Base-by-base conservation (phyloP, 148 eudicot species). In the Heliamphora exappendiculata region DNA sequence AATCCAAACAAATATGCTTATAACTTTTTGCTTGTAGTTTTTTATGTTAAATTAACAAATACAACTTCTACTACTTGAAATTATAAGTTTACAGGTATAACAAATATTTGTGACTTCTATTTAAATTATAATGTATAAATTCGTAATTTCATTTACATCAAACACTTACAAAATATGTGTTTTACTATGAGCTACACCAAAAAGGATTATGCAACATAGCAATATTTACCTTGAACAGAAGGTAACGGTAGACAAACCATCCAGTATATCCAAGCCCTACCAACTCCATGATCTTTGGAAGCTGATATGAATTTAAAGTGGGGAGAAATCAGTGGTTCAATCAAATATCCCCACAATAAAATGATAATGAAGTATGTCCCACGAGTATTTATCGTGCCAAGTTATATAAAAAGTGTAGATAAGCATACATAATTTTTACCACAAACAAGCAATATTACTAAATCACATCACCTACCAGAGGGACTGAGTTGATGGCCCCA, bases 161-260 rank as follows among this genome's bases (percentile, higher is more conserved):
- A n/a, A n/a, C n/a, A n/a, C n/a, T n/a, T n/a, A n/a, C n/a, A n/a
- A n/a, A n/a, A n/a, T 6, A 45, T 26, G 6, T 16, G 34, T 14
- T 26, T 28, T 42, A 17, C 29, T 45, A 67, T n/a, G 73, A 49
- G 12, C 26, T 8, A 31, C 28, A 44, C n/a, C 54, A 16, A 68
- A 26, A 28, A 67, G 20, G 72, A 68, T 68, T 68, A 34, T 68
- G 45, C 20, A 22, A 55, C 59, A 73, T 10, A 31, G 55, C 49
- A 36, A 34, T 11, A 19, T 24, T 74, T 85, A 96, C 99, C 99
- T 96, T 93, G 91, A 96, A 96, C 59, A 96, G 97, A 74, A 96
- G 98, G 81, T 96, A 96, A 36, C 97, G 96, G 89, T 96, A 96
- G 74, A 96, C 98, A 81, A 96, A 96, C 99, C 99, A 96, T 81